These are phyloP conservation scores for Solanum sitiens DNA, from an alignment of 257 asterid genomes.

Conservation along the genomic window DNA sequence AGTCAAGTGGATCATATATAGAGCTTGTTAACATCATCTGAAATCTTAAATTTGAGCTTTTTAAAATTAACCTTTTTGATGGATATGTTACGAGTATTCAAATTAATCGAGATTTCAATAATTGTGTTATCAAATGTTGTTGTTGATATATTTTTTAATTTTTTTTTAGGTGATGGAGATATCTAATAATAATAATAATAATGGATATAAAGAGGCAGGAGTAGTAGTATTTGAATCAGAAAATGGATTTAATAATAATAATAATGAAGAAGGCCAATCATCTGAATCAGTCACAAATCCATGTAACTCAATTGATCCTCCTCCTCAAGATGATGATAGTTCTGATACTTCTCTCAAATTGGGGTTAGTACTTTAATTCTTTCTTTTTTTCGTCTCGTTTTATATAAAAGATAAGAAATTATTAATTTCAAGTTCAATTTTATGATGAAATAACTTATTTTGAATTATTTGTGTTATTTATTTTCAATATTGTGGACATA, in stretches of 20 bases:
- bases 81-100: not conserved
- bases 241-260: slow-evolving; percentile 7
- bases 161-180: slow-evolving; percentile 32
- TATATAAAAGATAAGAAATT: fast-evolving
- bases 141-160: not conserved
- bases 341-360: slow-evolving; percentile 70
- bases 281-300: slow-evolving; percentile 57
- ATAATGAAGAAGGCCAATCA: slow-evolving; percentile 61
- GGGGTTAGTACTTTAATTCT: slow-evolving; percentile 37
- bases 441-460: not conserved
- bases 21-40: too few relatives aligned
- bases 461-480: fast-evolving
- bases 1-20: not conserved
- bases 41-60: not conserved
- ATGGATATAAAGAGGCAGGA: not conserved
- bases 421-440: too few relatives aligned
- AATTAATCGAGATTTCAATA: not conserved
- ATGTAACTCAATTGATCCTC: slow-evolving; percentile 40
- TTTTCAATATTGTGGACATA: fast-evolving
- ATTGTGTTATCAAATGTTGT: not conserved
- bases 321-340: slow-evolving; percentile 53
- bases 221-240: slow-evolving; percentile 27
- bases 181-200: slow-evolving; percentile 2
- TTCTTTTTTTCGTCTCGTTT: not conserved
- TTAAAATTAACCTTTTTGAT: too few relatives aligned